Percentiles rank a stretch among this genome's conserved stretches.
phyloP scores from a whole-genome alignment of 306 rosid species.

The Medicago lupulina region DNA sequence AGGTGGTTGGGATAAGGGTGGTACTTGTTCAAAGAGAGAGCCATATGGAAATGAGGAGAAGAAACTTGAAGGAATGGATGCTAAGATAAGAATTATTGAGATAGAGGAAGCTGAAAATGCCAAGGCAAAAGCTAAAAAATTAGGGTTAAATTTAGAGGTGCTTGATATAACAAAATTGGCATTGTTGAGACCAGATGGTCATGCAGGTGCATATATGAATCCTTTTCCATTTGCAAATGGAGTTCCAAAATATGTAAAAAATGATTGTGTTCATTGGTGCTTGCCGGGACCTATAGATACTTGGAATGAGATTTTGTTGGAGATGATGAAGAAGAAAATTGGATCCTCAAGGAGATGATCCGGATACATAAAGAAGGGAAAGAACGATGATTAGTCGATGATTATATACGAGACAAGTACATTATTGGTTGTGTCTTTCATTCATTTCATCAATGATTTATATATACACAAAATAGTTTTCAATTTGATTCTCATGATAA shows the following conservation, averaged over 20 bases:
- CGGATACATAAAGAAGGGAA: too few relatives aligned
- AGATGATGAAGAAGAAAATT: background rate
- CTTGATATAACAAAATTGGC: slow-evolving; percentile 57
- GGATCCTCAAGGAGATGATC: too few relatives aligned
- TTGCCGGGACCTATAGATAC: slow-evolving; percentile 86
- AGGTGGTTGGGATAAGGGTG: slow-evolving; percentile 75
- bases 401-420: too few relatives aligned
- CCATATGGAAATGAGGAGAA: slow-evolving; percentile 65
- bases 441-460: too few relatives aligned
- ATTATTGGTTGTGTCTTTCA: too few relatives aligned
- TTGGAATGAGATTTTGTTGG: slow-evolving; percentile 65
- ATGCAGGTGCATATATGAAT: slow-evolving; percentile 79
- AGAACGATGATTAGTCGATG: too few relatives aligned
- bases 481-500: too few relatives aligned
- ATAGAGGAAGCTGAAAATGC: slow-evolving; percentile 69
- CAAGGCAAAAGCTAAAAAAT: slow-evolving; percentile 42
- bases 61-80: slow-evolving; percentile 69
- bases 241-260: slow-evolving; percentile 7
- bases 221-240: slow-evolving; percentile 64
- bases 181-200: slow-evolving; percentile 69
- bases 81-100: slow-evolving; percentile 65
- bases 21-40: slow-evolving; percentile 69
- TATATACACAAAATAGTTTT: too few relatives aligned
- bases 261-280: slow-evolving; percentile 96
- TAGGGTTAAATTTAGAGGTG: slow-evolving; percentile 52